Percentiles rank a stretch among this genome's conserved stretches.
phyloP scores from a whole-genome alignment of 23 red algal genomes.

The Rhodosorus marinus region DNA sequence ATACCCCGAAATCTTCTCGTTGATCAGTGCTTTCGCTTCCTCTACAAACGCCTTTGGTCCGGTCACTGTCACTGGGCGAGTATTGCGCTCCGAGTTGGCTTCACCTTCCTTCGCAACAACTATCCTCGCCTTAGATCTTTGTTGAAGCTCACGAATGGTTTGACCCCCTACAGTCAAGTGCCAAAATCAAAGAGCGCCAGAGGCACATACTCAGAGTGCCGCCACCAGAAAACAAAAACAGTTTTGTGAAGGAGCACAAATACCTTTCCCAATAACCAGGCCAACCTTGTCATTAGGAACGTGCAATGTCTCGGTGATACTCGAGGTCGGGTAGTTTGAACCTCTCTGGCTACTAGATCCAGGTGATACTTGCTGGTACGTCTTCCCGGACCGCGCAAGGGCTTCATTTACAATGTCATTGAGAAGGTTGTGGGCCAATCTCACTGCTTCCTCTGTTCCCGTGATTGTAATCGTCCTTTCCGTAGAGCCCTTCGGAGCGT shows the following conservation, averaged over 20 bases:
- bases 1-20: conserved; percentile 36
- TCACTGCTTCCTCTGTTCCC: conserved; percentile 42
- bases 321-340: neutral
- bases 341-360: neutral
- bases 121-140: conserved; percentile 46
- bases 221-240: no score
- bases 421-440: conserved; percentile 45
- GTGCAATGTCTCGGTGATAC: conserved; percentile 16
- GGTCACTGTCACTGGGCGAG: conserved; percentile 55
- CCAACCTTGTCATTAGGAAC: conserved; percentile 91
- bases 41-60: conserved; percentile 49
- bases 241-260: no score
- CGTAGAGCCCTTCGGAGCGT: conserved; percentile 20
- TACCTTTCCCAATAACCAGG: conserved; percentile 64
- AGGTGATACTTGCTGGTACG: neutral
- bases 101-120: conserved; percentile 60
- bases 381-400: conserved; percentile 2
- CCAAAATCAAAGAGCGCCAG: no score
- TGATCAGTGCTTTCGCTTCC: conserved; percentile 46
- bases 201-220: no score
- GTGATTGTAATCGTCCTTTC: conserved; percentile 47
- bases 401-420: conserved; percentile 60
- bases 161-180: no score
- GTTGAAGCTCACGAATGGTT: conserved; percentile 77
- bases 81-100: conserved; percentile 14